These are phyloP conservation scores for Thalassia testudinum DNA, from an alignment of 116 monocot species.

Conservation along the genomic window DNA sequence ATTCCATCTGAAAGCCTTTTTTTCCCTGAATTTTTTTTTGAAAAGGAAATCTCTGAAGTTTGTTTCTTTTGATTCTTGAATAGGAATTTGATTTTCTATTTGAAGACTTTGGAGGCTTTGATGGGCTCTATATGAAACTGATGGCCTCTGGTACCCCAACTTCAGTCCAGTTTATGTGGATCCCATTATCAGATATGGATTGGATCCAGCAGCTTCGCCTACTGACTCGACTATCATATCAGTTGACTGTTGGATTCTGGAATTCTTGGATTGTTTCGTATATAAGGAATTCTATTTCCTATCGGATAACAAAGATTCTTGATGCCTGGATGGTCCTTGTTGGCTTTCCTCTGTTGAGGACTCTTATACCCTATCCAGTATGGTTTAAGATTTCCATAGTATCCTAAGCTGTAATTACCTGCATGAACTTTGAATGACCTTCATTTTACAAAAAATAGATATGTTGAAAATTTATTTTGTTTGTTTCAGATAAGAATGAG, in stretches of 20 bases:
- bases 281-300: conserved; percentile 16
- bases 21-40: neutral
- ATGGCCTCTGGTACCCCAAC: conserved; percentile 76
- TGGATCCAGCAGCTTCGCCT: conserved; percentile 44
- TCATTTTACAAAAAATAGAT: neutral
- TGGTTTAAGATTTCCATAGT: conserved; percentile 4
- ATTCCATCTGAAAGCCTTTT: no score
- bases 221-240: conserved; percentile 19
- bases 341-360: conserved; percentile 50
- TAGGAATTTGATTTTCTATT: conserved; percentile 76
- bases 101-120: conserved; percentile 84
- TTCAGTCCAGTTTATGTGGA: conserved; percentile 78
- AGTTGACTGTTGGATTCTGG: conserved; percentile 41
- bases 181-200: conserved; percentile 66
- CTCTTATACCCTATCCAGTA: conserved; percentile 60
- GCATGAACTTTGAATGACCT: neutral
- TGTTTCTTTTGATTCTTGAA: neutral
- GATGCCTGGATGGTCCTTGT: conserved; percentile 56
- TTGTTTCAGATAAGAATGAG: conserved; percentile 46
- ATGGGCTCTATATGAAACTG: conserved; percentile 66
- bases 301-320: conserved; percentile 41
- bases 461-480: neutral
- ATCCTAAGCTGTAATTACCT: neutral
- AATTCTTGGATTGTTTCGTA: conserved; percentile 32
- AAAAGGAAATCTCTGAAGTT: neutral